Base-by-base conservation (phyloP, 345 rosid species). In the Combretum micranthum region DNA sequence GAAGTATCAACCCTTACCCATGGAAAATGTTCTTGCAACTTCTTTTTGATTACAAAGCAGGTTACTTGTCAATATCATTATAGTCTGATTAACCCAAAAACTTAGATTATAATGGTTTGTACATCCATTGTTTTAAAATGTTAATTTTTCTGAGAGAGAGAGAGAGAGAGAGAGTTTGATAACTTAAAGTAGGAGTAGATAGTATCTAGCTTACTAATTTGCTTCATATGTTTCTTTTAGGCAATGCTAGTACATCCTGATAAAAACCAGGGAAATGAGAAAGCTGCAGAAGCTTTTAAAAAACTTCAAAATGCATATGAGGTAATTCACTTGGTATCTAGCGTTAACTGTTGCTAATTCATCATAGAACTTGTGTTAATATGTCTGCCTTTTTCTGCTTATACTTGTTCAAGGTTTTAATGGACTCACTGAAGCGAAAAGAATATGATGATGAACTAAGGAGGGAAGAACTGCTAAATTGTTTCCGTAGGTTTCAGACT, bases 201-300 rank as follows among this genome's bases (percentile, higher is more conserved):
- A 26, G 39, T 32, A 43, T 49, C 15, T 45, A 43, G 56, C 42
- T 44, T 49, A 46, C 39, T 42, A 22, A 59, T 37, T 59, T 32
- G 20, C n/a, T 15, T 50, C 50, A 72, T 57, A 50, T 15, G 56
- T 60, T 65, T 59, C 58, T 45, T 72, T 66, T 66, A 93, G 99
- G 97, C 97, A 44, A 93, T 90, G 95, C 66, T 87, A 71, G 97
- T 93, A 63, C 99, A 93, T 83, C 99, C 99, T 15, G 99, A 93
- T 65, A 87, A 93, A 80, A 93, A 93, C 56, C 91, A 82, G 90
- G 97, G 99, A 45, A 87, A 93, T 69, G 99, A 89, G 72, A 93
- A 82, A 77, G 99, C 99, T 55, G 99, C 83, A 60, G 97, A 93
- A 78, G 97, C 99, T 44, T 93, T 93, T 75, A 93, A 93, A 75